Conservation (phyloP, 257 asterid genomes). For the Plectranthus barbatus region DNA sequence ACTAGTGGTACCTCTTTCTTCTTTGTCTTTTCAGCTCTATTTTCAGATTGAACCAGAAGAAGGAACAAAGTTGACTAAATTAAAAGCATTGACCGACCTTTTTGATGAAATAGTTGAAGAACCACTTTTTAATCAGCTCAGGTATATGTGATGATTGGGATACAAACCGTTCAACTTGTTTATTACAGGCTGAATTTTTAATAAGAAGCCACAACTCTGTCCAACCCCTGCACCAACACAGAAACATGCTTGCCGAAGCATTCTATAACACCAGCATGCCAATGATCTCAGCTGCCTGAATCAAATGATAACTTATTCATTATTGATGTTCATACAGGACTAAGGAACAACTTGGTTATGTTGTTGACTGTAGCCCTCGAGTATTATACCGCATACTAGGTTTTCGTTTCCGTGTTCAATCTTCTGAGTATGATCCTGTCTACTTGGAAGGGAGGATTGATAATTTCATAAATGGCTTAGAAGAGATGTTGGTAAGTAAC, state of each 20-base stretch:
- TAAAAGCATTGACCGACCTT: constrained; percentile 73
- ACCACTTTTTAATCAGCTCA: constrained; percentile 91
- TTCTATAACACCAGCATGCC: neutral
- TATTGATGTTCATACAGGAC: constrained; percentile 45
- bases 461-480: constrained; percentile 63
- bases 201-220: neutral
- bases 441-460: constrained; percentile 85
- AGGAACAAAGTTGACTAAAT: constrained; percentile 39
- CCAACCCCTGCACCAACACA: neutral
- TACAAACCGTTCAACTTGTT: neutral
- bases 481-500: constrained; percentile 67
- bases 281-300: neutral
- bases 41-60: constrained; percentile 94
- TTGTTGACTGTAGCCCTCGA: constrained; percentile 81
- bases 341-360: constrained; percentile 97
- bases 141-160: constrained; percentile 39
- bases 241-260: neutral
- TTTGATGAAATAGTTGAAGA: constrained; percentile 90
- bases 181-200: neutral
- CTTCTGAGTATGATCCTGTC: constrained; percentile 72
- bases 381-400: constrained; percentile 85
- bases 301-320: neutral
- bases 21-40: constrained; percentile 48
- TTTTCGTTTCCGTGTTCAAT: constrained; percentile 89
- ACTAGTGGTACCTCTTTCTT: neutral